A percentile compares a stretch with the other conserved stretches of the same genome.
phyloP scores from a whole-genome alignment of 1,284 basidiomycete species.

The Sanghuangporus weigelae region DNA sequence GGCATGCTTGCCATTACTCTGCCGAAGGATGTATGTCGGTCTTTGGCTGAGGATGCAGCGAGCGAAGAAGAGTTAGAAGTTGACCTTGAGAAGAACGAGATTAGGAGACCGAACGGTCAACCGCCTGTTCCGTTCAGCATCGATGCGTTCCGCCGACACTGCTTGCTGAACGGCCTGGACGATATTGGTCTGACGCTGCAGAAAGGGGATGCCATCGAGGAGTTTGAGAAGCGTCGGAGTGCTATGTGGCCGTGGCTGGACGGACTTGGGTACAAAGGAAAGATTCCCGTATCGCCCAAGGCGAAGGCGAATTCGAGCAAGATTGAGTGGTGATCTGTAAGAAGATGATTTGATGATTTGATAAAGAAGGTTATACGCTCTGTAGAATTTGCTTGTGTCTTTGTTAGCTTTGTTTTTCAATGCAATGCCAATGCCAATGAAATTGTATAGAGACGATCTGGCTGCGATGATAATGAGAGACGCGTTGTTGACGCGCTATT shows the following conservation, averaged over 20 bases:
- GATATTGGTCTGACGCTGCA: constrained; percentile 91
- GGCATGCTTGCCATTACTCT: constrained; percentile 88
- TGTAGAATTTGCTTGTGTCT: not conserved
- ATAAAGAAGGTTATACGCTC: not conserved
- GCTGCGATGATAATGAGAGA: not conserved
- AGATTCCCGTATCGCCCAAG: constrained; percentile 49
- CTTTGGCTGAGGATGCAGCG: constrained; percentile 77
- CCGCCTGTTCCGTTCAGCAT: constrained; percentile 70
- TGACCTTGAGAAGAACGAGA: constrained; percentile 84
- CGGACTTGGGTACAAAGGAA: constrained; percentile 82
- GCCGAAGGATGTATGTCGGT: constrained; percentile 71
- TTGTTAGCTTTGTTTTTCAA: not conserved
- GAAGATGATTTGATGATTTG: not conserved
- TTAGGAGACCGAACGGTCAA: constrained; percentile 74
- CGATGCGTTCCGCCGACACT: constrained; percentile 87
- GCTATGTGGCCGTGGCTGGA: constrained; percentile 90
- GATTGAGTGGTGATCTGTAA: constrained; percentile 67
- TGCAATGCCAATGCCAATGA: not conserved
- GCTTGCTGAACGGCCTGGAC: constrained; percentile 90
- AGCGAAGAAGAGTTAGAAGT: constrained; percentile 81
- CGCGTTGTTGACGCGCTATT: constrained; percentile 11
- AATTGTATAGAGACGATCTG: not conserved
- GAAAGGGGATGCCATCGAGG: constrained; percentile 59
- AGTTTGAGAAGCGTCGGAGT: constrained; percentile 76
- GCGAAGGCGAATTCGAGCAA: constrained; percentile 32